A percentile compares a stretch with the other conserved stretches of the same genome.
Evolutionary conservation across 228 moss, liverwort and hornwort genomes (phyloP).

Genomic region (Sphagnum fallax): DNA sequence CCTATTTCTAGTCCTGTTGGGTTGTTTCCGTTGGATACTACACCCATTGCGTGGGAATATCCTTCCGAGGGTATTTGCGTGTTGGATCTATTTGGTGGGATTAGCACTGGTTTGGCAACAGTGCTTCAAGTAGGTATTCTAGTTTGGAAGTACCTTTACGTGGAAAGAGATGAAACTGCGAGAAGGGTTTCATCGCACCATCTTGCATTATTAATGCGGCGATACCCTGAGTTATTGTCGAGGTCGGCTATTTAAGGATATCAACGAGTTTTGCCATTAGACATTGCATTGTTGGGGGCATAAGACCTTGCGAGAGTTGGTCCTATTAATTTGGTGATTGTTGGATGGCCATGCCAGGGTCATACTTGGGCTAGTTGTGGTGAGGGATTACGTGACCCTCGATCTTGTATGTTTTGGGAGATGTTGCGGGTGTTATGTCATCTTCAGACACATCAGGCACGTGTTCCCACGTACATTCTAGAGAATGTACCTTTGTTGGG

Average conservation of each 20-base stretch:
- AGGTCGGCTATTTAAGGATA: not conserved
- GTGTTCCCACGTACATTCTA: too few species aligned
- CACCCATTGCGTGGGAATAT: slow-evolving; percentile 1
- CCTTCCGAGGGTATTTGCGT: not conserved
- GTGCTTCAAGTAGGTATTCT: not conserved
- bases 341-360: too few species aligned
- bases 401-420: too few species aligned
- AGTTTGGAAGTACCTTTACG: not conserved
- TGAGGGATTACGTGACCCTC: too few species aligned
- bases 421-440: too few species aligned
- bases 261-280: not conserved
- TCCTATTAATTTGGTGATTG: too few species aligned
- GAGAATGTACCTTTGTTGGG: too few species aligned
- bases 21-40: not conserved
- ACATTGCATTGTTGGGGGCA: too few species aligned
- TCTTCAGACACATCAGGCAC: too few species aligned
- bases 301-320: too few species aligned
- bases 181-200: not conserved
- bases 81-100: slow-evolving; percentile 8
- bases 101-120: slow-evolving; percentile 2
- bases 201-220: not conserved
- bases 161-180: slow-evolving; percentile 4
- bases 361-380: too few species aligned
- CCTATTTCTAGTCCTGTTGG: too few species aligned
- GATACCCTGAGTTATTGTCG: not conserved